Base-by-base conservation (phyloP, 169 alveolate species). In the Eimeria necatrix region DNA sequence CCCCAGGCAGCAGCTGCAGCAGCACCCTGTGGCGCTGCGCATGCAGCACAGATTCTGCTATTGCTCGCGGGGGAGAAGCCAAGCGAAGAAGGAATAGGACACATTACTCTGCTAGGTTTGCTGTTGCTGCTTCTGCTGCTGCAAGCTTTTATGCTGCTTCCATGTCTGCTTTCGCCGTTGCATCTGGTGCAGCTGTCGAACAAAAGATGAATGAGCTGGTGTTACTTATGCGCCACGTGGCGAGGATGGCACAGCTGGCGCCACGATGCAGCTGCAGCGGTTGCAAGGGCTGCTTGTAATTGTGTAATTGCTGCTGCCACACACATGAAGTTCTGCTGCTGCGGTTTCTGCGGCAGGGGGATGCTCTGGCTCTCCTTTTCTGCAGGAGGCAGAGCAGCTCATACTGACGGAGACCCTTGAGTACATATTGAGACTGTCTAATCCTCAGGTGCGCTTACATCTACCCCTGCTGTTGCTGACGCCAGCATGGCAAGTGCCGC, bases 401-500 rank as follows among this genome's bases (percentile, higher is more conserved):
- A 59, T 84, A 16, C 51, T 84, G 26, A 84, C 92, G 56, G 92
- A 84, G 26, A 84, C 59, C 20, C 59, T 84, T 9, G 92, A 84
- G 74, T 84, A 84, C 41, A 5, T 59, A 0, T 32, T 49, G 18
- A 64, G 92, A 7, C 74, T 84, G 74, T 56, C 52, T 18, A 70
- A 84, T 49, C 92, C 92, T 4, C 92, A 84, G 74, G 92, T 84
- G n/a, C 9, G 18, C 51, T 70, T 26, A n/a, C n/a, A n/a, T 56
- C 20, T 14, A 10, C 22, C 12, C 12, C 2, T 68, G 22, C 80
- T 68, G 80, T 24, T 68, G n/a, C 32, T 68, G 80, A 10, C 68
- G 20, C 68, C 68, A 18, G 41, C 41, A 32, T 32, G 41, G 3
- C 41, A 32, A 2, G 3, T 32, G 41, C 68, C 68, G 12, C 68